A percentile compares a stretch with the other conserved stretches of the same genome.
Evolutionary conservation across 108 stramenopile species (phyloP).

Genomic region (Pseudonitzschia multiseries): DNA sequence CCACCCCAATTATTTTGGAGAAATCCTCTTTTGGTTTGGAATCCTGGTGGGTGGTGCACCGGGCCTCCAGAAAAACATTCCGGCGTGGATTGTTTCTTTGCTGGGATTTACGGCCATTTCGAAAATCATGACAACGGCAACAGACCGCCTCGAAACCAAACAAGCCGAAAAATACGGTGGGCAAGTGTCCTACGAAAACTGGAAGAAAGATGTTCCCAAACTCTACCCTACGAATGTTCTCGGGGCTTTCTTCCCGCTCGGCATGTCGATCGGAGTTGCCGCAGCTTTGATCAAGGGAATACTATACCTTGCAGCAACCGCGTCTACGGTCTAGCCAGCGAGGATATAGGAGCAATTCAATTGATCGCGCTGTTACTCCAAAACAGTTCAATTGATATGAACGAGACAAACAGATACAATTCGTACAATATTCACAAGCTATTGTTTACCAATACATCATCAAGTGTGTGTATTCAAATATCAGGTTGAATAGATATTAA

Average conservation of each 20-base stretch:
- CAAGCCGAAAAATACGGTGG: conserved; percentile 60
- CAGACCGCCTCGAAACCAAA: conserved; percentile 53
- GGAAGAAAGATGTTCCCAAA: conserved; percentile 44
- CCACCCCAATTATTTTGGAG: conserved; percentile 77
- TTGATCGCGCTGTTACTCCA: too few species aligned
- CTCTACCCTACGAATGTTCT: conserved; percentile 38
- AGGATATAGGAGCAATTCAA: too few species aligned
- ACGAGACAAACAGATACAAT: too few species aligned
- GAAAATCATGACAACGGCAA: conserved; percentile 56
- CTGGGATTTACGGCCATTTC: conserved; percentile 64
- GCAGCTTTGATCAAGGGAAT: neutral
- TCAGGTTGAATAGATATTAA: too few species aligned
- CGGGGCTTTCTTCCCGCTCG: neutral
- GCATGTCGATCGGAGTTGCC: neutral
- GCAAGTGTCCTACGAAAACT: conserved; percentile 47
- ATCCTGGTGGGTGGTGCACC: conserved; percentile 49
- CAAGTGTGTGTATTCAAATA: too few species aligned
- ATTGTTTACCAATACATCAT: too few species aligned
- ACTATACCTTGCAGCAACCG: neutral
- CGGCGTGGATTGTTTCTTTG: conserved; percentile 33
- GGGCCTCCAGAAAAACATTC: conserved; percentile 39
- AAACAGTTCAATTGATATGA: too few species aligned
- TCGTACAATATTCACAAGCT: too few species aligned
- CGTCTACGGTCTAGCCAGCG: neutral
- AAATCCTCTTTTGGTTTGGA: conserved; percentile 74